phyloP scores from a whole-genome alignment of 139 green algal genomes.

The Chlamydomonas sp. region DNA sequence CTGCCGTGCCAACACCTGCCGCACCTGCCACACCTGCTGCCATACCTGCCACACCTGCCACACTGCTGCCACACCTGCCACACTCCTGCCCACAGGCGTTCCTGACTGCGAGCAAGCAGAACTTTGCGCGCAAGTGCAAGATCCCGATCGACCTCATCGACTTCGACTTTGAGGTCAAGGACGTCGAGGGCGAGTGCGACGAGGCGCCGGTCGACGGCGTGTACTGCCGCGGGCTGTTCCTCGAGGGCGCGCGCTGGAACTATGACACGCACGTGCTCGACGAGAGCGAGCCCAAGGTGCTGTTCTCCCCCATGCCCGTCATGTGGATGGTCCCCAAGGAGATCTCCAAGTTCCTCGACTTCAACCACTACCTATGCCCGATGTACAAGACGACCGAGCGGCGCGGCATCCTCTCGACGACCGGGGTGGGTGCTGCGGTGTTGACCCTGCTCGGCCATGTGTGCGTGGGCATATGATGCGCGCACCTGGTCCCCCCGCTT shows the following conservation, averaged over 20 bases:
- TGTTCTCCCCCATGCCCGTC: constrained; percentile 58
- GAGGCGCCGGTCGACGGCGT: constrained; percentile 59
- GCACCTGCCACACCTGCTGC: no score
- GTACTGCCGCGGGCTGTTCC: constrained; percentile 64
- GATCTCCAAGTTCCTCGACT: constrained; percentile 34
- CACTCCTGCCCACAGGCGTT: constrained; percentile 54
- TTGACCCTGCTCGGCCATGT: no score
- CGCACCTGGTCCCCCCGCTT: no score
- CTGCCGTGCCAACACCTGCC: no score
- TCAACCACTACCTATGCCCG: constrained; percentile 62
- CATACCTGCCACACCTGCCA: no score
- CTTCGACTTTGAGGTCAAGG: constrained; percentile 74
- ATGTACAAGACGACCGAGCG: constrained; percentile 75
- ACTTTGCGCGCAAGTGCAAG: constrained; percentile 68
- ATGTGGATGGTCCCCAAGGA: constrained; percentile 64
- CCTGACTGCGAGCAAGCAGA: constrained; percentile 75
- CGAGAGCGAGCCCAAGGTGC: constrained; percentile 63
- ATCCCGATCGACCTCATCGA: constrained; percentile 71
- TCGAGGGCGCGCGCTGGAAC: constrained; percentile 68
- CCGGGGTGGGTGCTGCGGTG: no score
- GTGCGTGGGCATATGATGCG: no score
- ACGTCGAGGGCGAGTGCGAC: constrained; percentile 20
- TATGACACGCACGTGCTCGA: constrained; percentile 40
- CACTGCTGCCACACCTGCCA: no score
- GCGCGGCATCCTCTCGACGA: constrained; percentile 62